Base-by-base conservation (phyloP, 352 stramenopile species). In the Phytophthora pisi region DNA sequence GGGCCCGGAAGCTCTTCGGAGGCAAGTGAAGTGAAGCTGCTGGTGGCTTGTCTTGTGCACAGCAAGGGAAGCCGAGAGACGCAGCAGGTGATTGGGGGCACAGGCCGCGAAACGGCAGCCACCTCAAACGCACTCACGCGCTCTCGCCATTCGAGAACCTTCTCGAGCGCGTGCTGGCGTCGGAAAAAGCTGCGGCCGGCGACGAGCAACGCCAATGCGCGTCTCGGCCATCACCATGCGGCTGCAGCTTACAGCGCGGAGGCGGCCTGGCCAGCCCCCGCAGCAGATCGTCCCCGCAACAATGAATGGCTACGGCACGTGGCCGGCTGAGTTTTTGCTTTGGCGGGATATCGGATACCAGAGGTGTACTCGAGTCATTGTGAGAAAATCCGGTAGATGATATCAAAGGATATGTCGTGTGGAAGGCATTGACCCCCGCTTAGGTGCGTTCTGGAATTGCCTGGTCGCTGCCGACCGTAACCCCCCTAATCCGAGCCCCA, bases 391-490 rank as follows among this genome's bases (percentile, higher is more conserved):
- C 5, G 40, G 13, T 16, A 20, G 40, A 4, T 1, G 10, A 43
- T 55, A 7, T n/a, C n/a, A 26, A 2, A 57, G 58, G 49, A 36
- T 45, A 28, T 46, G 40, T 7, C 5, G 4, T 46, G 40, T 46
- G 40, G 0, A 16, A 20, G 40, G 34, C 16, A 40, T 40, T 40
- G 10, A 9, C 15, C 9, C 36, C 47, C 36, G 6, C 16, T 16
- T 72, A 76, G 42, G 64, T 72, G 45, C 64, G 49, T 72, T 71
- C 61, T 70, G 38, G 57, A 74, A 66, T 74, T 43, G 57, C 62
- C 55, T 57, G 45, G 7, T 20, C 30, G 40, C 18, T 46, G 40
- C 20, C 40, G 40, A 5, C 31, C 55, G 52, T 52, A 26, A n/a
- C 67, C 56, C 51, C 40, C 52, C 24, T n/a, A 16, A 47, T 8